These are phyloP conservation scores for Neurospora sp. DNA, from an alignment of 2,329 filamentous ascomycete genomes.

Conservation along the genomic window DNA sequence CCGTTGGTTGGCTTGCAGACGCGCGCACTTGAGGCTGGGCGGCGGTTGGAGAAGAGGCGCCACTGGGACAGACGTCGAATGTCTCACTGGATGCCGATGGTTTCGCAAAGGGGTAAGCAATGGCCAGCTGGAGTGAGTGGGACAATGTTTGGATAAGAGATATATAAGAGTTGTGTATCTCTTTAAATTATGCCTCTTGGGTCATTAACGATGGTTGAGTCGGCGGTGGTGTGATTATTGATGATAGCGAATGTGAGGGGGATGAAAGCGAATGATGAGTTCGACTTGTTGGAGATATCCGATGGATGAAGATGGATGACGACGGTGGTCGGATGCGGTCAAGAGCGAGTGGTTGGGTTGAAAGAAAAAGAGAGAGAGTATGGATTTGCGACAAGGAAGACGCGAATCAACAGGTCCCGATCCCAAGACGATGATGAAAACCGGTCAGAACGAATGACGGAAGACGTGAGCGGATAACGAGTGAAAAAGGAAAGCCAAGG, in stretches of 20 bases:
- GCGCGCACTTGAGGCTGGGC: neutral
- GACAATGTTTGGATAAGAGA: neutral
- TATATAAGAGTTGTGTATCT: neutral
- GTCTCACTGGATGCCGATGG: neutral
- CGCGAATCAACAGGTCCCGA: neutral
- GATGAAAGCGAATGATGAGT: neutral
- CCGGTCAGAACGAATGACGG: neutral
- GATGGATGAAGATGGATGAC: neutral
- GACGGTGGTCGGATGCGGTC: neutral
- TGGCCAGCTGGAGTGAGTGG: neutral
- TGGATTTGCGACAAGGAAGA: neutral
- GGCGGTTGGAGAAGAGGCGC: neutral
- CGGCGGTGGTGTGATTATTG: neutral
- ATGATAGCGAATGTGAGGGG: neutral
- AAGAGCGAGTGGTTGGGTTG: neutral
- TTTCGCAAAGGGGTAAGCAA: neutral
- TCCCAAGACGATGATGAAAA: neutral
- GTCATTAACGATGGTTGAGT: neutral
- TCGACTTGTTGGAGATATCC: neutral
- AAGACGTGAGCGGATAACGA: neutral
- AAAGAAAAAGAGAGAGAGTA: neutral
- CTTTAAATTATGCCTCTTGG: neutral
- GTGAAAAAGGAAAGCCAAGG: neutral
- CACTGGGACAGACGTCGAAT: neutral
- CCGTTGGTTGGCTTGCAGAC: neutral